Base-by-base conservation (phyloP, 2,329 filamentous ascomycete species). In the Fusarium mangiferae region DNA sequence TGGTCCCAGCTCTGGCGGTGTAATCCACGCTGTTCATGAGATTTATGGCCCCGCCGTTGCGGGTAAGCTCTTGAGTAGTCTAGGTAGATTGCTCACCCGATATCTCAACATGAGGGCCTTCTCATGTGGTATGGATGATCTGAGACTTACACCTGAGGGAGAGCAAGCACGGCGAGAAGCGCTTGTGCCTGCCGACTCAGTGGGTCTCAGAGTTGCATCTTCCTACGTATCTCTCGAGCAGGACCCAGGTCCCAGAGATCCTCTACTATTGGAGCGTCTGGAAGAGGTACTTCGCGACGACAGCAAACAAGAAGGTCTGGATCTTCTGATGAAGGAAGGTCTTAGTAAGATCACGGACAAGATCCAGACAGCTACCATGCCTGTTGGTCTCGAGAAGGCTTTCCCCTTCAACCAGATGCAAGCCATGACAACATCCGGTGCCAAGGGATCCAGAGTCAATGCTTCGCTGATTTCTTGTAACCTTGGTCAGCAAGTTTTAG, bases 331-430 rank as follows among this genome's bases (percentile, higher is more conserved):
- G 82, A 98, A 97, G 80, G 87, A 89, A 33, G 87, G 88, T 56
- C 92, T 91, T 57, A 87, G 87, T 18, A 83, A 88, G 7, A 89
- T 99, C 33, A 98, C 96, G 8, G 91, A 93, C 22, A 89, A 87
- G 2, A 92, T 98, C 49, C 97, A 95, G 15, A 87, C 87, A 52
- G 89, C 90, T 5, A 98, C 95, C 82, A 88, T 99, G 75, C 96
- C 96, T 1, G 84, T 86, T 26, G 94, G 94, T 46, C 89, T 99
- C 35, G 91, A 94, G 78, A 99, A 98, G 84, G 90, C 93, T 13
- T 99, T 99, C 83, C 96, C 96, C 2, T 93, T 92, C 80, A 99
- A 99, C 80, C 96, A 98, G 84, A 99, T 99, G 96, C 96, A 99
- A 86, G 91, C 94, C 74, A 99, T 99, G 96, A 99, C 96, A 28